Conservation (phyloP, 2,329 filamentous ascomycete species). For the Cadophora luteo-olivacea region DNA sequence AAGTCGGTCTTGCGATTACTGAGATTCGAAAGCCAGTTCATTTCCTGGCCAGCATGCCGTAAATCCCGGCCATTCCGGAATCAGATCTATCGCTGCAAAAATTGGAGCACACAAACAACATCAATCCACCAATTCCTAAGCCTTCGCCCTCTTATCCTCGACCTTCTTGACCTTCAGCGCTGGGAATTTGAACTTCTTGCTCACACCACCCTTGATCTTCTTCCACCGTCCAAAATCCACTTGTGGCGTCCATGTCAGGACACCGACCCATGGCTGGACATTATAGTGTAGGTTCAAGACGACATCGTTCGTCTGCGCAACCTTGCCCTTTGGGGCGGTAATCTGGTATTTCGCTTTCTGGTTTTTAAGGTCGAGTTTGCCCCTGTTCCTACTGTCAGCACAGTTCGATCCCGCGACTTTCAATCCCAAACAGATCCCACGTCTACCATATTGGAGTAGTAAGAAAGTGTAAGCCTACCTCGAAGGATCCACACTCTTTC, state of each 20-base stretch:
- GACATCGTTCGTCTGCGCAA: conserved; percentile 77
- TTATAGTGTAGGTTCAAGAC: conserved; percentile 89
- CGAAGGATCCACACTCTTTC: conserved; percentile 61
- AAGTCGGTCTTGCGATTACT: background rate
- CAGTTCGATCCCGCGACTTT: background rate
- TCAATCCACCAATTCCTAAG: too few species aligned
- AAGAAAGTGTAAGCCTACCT: conserved; percentile 35
- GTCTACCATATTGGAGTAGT: background rate
- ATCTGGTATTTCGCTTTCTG: conserved; percentile 97
- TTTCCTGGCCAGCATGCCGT: background rate
- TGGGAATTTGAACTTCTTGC: conserved; percentile 69
- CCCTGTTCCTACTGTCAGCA: conserved; percentile 52
- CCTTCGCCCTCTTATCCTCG: conserved; percentile 21
- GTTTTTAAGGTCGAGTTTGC: conserved; percentile 78
- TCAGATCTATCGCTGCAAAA: background rate
- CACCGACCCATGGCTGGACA: conserved; percentile 95
- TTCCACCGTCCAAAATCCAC: conserved; percentile 67
- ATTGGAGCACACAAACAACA: background rate
- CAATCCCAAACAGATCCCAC: conserved; percentile 15
- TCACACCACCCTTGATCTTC: conserved; percentile 67
- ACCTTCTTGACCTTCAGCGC: conserved; percentile 64
- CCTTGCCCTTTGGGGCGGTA: conserved; percentile 82
- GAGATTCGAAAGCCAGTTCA: background rate
- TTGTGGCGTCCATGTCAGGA: conserved; percentile 77
- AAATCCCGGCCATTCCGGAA: background rate